Conservation (phyloP, 2,329 filamentous ascomycete species). For the Apiospora hydei region DNA sequence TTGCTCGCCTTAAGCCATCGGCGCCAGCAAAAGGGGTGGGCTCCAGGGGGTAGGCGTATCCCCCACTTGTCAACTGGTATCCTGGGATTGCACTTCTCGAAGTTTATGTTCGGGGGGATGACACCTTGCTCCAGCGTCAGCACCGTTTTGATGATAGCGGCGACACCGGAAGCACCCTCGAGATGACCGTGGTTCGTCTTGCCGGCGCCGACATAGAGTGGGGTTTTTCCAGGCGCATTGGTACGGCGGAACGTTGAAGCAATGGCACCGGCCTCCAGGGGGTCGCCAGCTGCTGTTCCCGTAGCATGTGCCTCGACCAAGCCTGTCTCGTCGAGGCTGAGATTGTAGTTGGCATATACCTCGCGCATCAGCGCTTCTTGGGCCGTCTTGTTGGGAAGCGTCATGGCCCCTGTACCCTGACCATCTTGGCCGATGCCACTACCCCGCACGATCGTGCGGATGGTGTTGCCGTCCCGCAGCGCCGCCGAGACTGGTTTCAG, state of each 20-base stretch:
- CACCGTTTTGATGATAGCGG: conserved; percentile 37
- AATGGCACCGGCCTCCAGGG: conserved; percentile 48
- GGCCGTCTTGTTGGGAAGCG: conserved; percentile 40
- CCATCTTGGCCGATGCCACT: conserved; percentile 41
- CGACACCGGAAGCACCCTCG: conserved; percentile 39
- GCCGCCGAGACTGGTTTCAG: conserved; percentile 43
- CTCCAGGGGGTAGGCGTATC: conserved; percentile 36
- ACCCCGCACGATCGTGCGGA: conserved; percentile 44
- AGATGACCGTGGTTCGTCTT: conserved; percentile 44
- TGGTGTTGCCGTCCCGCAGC: conserved; percentile 42
- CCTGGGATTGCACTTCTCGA: conserved; percentile 42
- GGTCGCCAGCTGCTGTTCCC: conserved; percentile 46
- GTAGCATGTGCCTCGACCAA: conserved; percentile 49
- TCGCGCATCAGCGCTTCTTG: conserved; percentile 42
- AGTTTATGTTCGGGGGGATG: conserved; percentile 44
- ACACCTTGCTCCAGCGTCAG: conserved; percentile 33
- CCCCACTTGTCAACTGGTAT: conserved; percentile 41
- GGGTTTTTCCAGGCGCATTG: conserved; percentile 20
- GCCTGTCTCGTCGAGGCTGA: conserved; percentile 35
- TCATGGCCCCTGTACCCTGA: conserved; percentile 43
- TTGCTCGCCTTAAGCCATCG: conserved; percentile 34
- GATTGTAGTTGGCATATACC: conserved; percentile 37
- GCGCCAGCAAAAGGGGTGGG: conserved; percentile 32
- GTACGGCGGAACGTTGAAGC: conserved; percentile 39
- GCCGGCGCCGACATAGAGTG: conserved; percentile 38